These are phyloP conservation scores for Talaromyces nanjingensis DNA, from an alignment of 495 filamentous ascomycete species.

Conservation along the genomic window DNA sequence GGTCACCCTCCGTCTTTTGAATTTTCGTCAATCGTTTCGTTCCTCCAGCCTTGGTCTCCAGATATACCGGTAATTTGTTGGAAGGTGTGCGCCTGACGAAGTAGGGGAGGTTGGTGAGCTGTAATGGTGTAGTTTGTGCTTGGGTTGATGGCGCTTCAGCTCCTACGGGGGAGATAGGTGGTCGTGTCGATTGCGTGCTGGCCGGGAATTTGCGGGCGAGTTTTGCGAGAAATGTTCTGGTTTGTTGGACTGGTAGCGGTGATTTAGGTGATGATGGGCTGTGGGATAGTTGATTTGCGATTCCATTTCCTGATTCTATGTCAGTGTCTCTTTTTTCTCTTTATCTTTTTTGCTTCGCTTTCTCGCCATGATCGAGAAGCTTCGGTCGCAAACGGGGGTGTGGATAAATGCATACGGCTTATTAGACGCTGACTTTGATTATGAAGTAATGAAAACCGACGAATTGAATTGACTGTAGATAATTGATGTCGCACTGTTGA, in stretches of 20 bases:
- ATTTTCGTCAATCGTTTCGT: slow-evolving; percentile 69
- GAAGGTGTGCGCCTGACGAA: slow-evolving; percentile 63
- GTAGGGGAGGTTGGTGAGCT: slow-evolving; percentile 52
- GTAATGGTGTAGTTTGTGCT: slow-evolving; percentile 14
- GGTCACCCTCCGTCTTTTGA: slow-evolving; percentile 70
- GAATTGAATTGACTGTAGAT: background rate
- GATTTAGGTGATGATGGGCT: slow-evolving; percentile 11
- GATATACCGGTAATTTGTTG: slow-evolving; percentile 75
- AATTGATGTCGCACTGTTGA: background rate
- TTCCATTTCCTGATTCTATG: slow-evolving; percentile 5
- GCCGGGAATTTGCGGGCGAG: slow-evolving; percentile 31
- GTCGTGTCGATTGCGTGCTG: slow-evolving; percentile 16
- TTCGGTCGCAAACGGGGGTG: background rate
- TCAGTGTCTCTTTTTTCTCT: background rate
- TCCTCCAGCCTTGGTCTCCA: slow-evolving; percentile 64
- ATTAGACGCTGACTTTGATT: background rate
- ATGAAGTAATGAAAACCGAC: background rate
- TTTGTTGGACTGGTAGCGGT: slow-evolving; percentile 20
- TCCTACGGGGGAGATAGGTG: slow-evolving; percentile 20
- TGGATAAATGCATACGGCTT: background rate
- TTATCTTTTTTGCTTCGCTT: background rate
- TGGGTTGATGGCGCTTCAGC: slow-evolving; percentile 10
- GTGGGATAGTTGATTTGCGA: slow-evolving; percentile 6
- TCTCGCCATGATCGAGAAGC: background rate
- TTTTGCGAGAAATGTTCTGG: slow-evolving; percentile 35